Conservation (phyloP, 208 protist species). For the Leishmania lainsoni region DNA sequence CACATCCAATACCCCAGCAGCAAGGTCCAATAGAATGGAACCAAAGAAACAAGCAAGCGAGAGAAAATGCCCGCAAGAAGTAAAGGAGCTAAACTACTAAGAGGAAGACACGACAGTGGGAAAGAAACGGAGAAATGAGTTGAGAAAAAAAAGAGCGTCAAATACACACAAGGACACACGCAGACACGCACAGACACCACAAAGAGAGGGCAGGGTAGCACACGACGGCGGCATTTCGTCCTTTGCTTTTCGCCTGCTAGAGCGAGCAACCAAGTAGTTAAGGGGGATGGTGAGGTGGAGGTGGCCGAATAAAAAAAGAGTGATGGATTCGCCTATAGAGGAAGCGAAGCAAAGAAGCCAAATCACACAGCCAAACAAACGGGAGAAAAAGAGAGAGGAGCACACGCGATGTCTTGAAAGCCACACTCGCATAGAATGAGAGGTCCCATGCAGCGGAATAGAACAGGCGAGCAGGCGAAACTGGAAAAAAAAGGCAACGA, state of each 20-base stretch:
- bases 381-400: not conserved
- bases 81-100: not conserved
- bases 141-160: not conserved
- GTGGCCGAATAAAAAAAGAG: not conserved
- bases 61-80: not conserved
- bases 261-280: too few species aligned
- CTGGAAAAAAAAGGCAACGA: slow-evolving; percentile 5
- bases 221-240: too few species aligned
- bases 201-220: not conserved
- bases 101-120: not conserved
- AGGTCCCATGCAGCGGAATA: not conserved
- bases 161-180: not conserved
- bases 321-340: too few species aligned
- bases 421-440: not conserved
- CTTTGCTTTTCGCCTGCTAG: too few species aligned
- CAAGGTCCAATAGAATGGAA: not conserved
- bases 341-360: too few species aligned
- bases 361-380: not conserved
- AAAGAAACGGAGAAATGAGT: not conserved
- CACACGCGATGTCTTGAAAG: not conserved
- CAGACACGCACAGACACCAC: not conserved
- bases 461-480: not conserved
- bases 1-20: too few species aligned
- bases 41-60: slow-evolving; percentile 4
- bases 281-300: not conserved